These are phyloP conservation scores for Miamiensis avidus DNA, from an alignment of 169 alveolate species.

Conservation along the genomic window DNA sequence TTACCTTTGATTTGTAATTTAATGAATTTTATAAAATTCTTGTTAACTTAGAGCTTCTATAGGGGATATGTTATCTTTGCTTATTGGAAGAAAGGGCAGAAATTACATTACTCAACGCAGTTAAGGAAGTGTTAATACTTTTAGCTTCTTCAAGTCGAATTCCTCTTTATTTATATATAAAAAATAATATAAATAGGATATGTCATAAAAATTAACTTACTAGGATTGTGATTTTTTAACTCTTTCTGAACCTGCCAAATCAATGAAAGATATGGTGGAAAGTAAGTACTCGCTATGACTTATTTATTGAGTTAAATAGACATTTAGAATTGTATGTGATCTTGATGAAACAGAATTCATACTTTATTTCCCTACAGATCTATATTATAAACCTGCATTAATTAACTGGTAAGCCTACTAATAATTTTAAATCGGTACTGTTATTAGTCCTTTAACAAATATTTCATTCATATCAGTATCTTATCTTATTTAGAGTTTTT, in stretches of 20 bases:
- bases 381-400: conserved; percentile 62
- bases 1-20: conserved; percentile 51
- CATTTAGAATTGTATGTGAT: conserved; percentile 76
- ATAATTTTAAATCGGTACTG: conserved; percentile 54
- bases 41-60: conserved; percentile 76
- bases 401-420: conserved; percentile 61
- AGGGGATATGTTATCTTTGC: conserved; percentile 57
- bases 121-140: conserved; percentile 72
- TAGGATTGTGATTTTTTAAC: conserved; percentile 55
- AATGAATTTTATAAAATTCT: conserved; percentile 66
- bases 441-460: conserved; percentile 70
- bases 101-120: conserved; percentile 71
- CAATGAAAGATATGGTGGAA: conserved; percentile 66
- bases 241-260: conserved; percentile 83
- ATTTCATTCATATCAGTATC: conserved; percentile 73
- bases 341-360: conserved; percentile 76
- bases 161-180: conserved; percentile 25
- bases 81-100: conserved; percentile 47
- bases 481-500: conserved; percentile 69
- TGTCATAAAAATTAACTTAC: neutral
- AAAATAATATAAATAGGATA: neutral
- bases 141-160: conserved; percentile 68
- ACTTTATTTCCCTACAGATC: conserved; percentile 48
- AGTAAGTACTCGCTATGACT: conserved; percentile 30
- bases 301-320: conserved; percentile 67